Base-by-base conservation (phyloP, 2,329 filamentous ascomycete species). In the Metarhizium anisopliae region DNA sequence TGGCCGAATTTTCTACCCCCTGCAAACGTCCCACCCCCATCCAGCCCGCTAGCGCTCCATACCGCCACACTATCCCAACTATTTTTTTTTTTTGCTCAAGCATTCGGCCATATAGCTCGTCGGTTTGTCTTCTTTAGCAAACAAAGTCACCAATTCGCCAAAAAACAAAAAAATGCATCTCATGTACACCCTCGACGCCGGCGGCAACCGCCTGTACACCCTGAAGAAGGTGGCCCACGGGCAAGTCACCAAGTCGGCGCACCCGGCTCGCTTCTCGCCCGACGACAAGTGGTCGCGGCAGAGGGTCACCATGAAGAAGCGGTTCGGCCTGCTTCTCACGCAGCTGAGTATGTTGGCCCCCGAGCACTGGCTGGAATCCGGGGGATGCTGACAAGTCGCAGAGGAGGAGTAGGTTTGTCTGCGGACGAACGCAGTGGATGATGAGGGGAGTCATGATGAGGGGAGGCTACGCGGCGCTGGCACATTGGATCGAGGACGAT, bases 251-350 rank as follows among this genome's bases (percentile, higher is more conserved):
- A 96, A 95, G 81, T 94, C 89, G 54, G 94, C 94, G 56, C 93
- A 97, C 77, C 93, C 94, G 50, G 94, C 94, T 47, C 83, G 94
- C 64, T 99, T 97, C 80, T 96, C 90, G 50, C 94, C 94, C 61
- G 94, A 99, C 76, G 94, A 99, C 81, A 96, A 96, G 81, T 97
- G 95, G 82, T 96, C 91, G 68, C 89, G 90, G 70, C 93, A 97
- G 77, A 85, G 94, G 65, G 91, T 97, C 52, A 95, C 91, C 20
- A 81, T 97, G 67, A 96, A 96, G 86, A 91, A 89, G 78, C 83
- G 94, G 68, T 97, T 95, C 70, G 87, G 87, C 51, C 80, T 96
- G 61, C 83, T 97, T 59, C 77, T 96, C 71, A 94, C 89, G 54
- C 90, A 95, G 80, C 87, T 77, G 70, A 77, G 79, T 82, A 61